These are phyloP conservation scores for Suillus placidus DNA, from an alignment of 768 basidiomycete species.

Conservation along the genomic window DNA sequence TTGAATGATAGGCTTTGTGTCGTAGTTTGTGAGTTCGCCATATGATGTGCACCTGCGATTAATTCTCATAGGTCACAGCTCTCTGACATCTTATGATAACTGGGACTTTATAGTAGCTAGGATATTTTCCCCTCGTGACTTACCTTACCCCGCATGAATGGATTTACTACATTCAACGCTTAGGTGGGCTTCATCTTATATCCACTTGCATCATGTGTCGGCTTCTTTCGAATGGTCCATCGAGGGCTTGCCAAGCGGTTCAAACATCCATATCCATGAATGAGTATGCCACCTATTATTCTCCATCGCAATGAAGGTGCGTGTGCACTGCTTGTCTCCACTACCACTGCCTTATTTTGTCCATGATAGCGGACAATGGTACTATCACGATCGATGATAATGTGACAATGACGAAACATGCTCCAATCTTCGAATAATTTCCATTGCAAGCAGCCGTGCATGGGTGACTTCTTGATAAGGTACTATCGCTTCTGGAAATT, in stretches of 20 bases:
- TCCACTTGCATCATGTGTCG: neutral
- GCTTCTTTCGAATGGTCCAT: neutral
- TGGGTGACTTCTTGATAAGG: neutral
- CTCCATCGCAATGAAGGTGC: neutral
- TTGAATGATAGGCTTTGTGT: conserved; percentile 57
- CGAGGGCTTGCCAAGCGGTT: neutral
- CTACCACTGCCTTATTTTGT: neutral
- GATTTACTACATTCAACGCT: neutral
- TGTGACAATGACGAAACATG: neutral
- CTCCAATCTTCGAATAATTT: neutral
- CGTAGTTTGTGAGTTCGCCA: neutral
- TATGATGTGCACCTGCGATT: neutral
- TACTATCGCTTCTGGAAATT: neutral
- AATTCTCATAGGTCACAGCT: neutral
- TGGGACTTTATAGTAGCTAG: neutral
- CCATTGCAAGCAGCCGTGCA: neutral
- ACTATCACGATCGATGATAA: neutral
- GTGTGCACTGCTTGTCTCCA: neutral
- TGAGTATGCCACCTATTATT: neutral
- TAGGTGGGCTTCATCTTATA: neutral
- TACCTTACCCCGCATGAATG: neutral
- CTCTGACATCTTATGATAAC: neutral
- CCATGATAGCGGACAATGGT: neutral
- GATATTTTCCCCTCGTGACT: neutral
- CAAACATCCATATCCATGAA: neutral